Evolutionary conservation across 2,329 filamentous ascomycete genomes (phyloP), one percentile per base, ranked within the genome.

Genomic region (Trichoderma sp.): DNA sequence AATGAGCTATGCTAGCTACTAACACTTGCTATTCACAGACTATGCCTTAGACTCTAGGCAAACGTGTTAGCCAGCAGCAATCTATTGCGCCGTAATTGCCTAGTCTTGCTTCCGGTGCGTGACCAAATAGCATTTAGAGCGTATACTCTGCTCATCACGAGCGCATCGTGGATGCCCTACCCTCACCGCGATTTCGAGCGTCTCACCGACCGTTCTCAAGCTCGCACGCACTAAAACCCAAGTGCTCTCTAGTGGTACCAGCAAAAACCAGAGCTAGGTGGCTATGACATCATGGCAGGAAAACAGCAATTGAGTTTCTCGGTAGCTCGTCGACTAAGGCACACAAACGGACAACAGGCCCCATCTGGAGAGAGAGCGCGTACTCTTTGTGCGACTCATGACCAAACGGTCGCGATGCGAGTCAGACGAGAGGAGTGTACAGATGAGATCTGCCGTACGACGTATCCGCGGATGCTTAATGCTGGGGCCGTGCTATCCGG

Each of bases 281-380:
- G 16, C 5, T 66, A 66, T 66, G 63, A 66, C 63, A 66, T 66
- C 63, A 66, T 66, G 54, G 16, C 39, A 58, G 26, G 16, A 59
- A 28, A n/a, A 10, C 28, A 51, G 37, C 63, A 59, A 59, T 66
- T 66, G 63, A 66, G 54, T 66, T 65, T 59, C 37, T 46, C 28
- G 60, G 63, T 52, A 34, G 13, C 55, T 28, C 30, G 28, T 51
- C 39, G 30, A 49, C 21, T 24, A 51, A 26, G 30, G 59, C 59
- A 61, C n/a, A 24, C 13, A 51, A 32, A 5, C 16, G 18, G 43
- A 39, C 52, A 34, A 32, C 14, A 46, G 24, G 28, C 28, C 13
- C n/a, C 28, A 26, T 43, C 34, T 55, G 26, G 37, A 39, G 52
- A 51, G 37, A 39, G 52, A 51, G 52, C 54, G 37, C 34, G 32